Conservation (phyloP, 2,329 filamentous ascomycete genomes). For the Botrytis byssoidea region DNA sequence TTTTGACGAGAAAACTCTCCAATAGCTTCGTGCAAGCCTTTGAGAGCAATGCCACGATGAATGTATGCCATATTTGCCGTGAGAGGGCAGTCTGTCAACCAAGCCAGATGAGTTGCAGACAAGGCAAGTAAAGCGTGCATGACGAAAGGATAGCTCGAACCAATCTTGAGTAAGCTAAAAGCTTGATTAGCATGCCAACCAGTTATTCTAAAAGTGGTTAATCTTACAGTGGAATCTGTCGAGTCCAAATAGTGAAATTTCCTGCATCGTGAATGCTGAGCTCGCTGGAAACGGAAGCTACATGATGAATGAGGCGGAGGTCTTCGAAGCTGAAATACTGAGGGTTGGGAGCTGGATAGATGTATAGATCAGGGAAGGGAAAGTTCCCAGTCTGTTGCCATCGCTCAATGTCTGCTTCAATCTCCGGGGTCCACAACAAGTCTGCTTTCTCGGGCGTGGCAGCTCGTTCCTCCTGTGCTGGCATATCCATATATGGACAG, state of each 20-base stretch:
- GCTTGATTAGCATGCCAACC: conserved; percentile 1
- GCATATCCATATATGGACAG: conserved; percentile 94
- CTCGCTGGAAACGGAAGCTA: conserved; percentile 81
- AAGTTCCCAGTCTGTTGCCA: conserved; percentile 85
- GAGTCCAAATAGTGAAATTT: conserved; percentile 87
- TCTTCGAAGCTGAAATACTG: conserved; percentile 73
- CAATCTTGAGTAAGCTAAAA: conserved; percentile 74
- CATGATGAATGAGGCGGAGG: conserved; percentile 84
- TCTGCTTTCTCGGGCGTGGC: conserved; percentile 62
- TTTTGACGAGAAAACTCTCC: conserved; percentile 79
- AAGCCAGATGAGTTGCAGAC: conserved; percentile 92
- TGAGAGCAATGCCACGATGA: conserved; percentile 81
- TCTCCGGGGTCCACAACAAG: conserved; percentile 82
- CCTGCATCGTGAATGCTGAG: conserved; percentile 74
- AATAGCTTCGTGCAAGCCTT: conserved; percentile 85
- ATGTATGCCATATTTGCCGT: conserved; percentile 87
- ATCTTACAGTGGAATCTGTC: conserved; percentile 85
- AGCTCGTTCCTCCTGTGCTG: conserved; percentile 62
- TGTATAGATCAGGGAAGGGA: conserved; percentile 76
- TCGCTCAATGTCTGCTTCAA: conserved; percentile 74
- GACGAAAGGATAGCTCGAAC: conserved; percentile 78
- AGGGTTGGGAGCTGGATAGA: conserved; percentile 73
- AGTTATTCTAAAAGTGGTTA: background rate
- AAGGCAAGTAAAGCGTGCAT: conserved; percentile 92
- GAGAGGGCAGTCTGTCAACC: conserved; percentile 79